A percentile compares a stretch with the other conserved stretches of the same genome.
Evolutionary conservation across 352 stramenopile species (phyloP).

Genomic region (Globisporangium recalcitrans): DNA sequence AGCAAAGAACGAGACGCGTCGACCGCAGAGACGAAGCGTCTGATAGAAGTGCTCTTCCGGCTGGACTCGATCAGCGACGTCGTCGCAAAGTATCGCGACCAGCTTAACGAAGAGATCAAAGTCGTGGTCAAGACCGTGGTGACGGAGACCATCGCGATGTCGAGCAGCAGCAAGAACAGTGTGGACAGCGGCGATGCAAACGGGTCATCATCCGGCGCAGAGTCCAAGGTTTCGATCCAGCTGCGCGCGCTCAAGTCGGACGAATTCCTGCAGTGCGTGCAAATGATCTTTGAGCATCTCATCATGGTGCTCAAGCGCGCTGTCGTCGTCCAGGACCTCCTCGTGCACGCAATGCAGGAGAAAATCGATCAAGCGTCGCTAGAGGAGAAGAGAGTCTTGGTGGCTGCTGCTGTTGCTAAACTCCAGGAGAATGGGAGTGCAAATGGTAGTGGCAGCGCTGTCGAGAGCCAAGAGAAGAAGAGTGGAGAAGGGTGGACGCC

Average conservation of each 20-base stretch:
- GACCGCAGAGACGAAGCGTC: constrained; percentile 39
- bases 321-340: constrained; percentile 67
- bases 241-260: constrained; percentile 73
- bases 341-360: constrained; percentile 68
- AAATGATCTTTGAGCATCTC: constrained; percentile 89
- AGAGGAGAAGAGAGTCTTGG: constrained; percentile 30
- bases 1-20: constrained; percentile 30
- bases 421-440: neutral
- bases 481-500: constrained; percentile 31
- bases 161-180: constrained; percentile 37
- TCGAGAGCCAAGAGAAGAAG: constrained; percentile 13
- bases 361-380: constrained; percentile 49
- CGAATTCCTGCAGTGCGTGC: constrained; percentile 82
- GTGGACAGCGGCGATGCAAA: constrained; percentile 3
- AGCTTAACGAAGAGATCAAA: constrained; percentile 83
- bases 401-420: constrained; percentile 1
- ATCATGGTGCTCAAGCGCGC: constrained; percentile 75
- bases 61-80: constrained; percentile 68
- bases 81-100: constrained; percentile 70
- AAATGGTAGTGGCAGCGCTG: neutral
- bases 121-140: constrained; percentile 86
- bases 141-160: constrained; percentile 82
- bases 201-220: constrained; percentile 19
- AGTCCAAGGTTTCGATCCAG: constrained; percentile 84
- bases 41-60: constrained; percentile 72